phyloP scores from a whole-genome alignment of 306 rosid species.

The Vachellia pachyceras region DNA sequence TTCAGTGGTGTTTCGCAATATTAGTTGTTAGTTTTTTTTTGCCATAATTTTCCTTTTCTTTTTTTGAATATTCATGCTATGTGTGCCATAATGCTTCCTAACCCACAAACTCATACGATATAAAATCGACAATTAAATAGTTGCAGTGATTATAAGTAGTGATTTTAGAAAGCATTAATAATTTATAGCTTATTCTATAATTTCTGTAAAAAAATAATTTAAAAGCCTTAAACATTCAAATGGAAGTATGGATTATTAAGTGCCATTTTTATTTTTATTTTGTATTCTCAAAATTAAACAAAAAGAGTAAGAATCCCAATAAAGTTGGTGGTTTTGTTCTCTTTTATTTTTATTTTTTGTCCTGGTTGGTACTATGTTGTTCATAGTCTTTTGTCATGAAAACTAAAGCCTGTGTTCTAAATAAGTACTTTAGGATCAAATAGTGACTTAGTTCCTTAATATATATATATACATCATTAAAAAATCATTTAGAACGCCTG shows the following conservation, averaged over 20 bases:
- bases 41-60: neutral
- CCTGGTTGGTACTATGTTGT: conserved; percentile 19
- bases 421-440: neutral
- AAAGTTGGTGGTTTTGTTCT: conserved; percentile 36
- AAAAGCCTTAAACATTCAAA: neutral
- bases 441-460: neutral
- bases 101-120: neutral
- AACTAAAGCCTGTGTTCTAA: conserved; percentile 22
- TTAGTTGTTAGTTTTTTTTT: neutral
- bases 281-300: conserved; percentile 23
- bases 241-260: neutral
- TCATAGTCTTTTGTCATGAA: conserved; percentile 36
- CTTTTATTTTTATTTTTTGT: neutral
- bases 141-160: neutral
- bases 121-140: too few species aligned
- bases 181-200: neutral
- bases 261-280: conserved; percentile 10
- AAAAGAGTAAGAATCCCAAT: conserved; percentile 51
- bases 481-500: neutral
- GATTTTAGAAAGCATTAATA: neutral
- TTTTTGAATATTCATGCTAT: neutral
- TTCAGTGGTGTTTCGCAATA: conserved; percentile 61
- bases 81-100: too few species aligned
- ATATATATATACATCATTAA: neutral
- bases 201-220: neutral